Conservation (phyloP, 768 basidiomycete species). For the Lyophyllum shimeji region DNA sequence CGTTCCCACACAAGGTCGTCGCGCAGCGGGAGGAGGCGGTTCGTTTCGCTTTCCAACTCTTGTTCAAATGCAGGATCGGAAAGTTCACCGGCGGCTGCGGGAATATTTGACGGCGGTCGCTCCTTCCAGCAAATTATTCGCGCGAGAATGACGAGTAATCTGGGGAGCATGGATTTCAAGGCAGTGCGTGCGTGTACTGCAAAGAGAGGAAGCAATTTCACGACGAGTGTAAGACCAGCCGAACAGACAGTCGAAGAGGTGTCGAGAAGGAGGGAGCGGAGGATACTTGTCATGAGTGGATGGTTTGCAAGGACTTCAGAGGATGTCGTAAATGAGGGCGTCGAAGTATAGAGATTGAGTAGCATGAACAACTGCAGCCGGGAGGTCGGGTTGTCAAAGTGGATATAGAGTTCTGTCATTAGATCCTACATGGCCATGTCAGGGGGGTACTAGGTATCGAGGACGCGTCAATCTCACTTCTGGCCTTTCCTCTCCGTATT, state of each 20-base stretch:
- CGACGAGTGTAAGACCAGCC: constrained; percentile 59
- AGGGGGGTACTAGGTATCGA: constrained; percentile 1
- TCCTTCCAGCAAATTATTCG: constrained; percentile 77
- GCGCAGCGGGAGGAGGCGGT: constrained; percentile 41
- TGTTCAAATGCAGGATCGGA: constrained; percentile 36
- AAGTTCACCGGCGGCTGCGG: constrained; percentile 28
- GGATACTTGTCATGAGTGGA: constrained; percentile 61
- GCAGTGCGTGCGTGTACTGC: constrained; percentile 60
- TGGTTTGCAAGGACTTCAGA: constrained; percentile 56
- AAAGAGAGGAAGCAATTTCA: constrained; percentile 73
- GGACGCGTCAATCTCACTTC: constrained; percentile 47
- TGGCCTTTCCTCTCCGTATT: constrained; percentile 61
- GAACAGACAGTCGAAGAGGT: constrained; percentile 71
- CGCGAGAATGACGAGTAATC: constrained; percentile 65
- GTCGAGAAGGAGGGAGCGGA: constrained; percentile 70
- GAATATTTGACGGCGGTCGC: constrained; percentile 32
- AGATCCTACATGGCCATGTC: constrained; percentile 53
- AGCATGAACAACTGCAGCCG: constrained; percentile 72
- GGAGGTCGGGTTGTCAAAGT: constrained; percentile 58
- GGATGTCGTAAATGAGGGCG: constrained; percentile 48
- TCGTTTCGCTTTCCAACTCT: constrained; percentile 37
- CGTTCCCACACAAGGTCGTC: constrained; percentile 67
- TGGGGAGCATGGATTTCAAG: constrained; percentile 62
- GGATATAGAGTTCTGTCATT: constrained; percentile 62
- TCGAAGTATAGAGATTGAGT: constrained; percentile 60